Conservation (phyloP, 2,329 filamentous ascomycete genomes). For the Xylaria sp. region DNA sequence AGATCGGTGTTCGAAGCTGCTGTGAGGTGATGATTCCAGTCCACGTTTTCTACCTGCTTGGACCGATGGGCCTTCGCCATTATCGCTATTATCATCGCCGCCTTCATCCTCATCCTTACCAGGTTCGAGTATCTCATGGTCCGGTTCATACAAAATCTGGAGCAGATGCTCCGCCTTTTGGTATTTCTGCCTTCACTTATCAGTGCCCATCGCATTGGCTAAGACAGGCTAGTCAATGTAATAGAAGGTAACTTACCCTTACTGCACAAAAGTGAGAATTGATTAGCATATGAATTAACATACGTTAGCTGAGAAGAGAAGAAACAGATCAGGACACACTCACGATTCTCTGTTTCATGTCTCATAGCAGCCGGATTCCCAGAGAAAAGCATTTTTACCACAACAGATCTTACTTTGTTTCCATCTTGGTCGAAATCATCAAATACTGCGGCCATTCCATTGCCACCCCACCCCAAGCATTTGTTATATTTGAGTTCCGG, state of each 20-base stretch:
- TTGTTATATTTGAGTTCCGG: slow-evolving; percentile 15
- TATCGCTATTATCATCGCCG: background rate
- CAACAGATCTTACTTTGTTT: background rate
- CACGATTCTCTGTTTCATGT: slow-evolving; percentile 11
- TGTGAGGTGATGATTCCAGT: background rate
- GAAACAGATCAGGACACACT: too few relatives aligned
- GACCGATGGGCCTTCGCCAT: background rate
- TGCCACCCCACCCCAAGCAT: slow-evolving; percentile 33
- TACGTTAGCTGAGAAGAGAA: background rate
- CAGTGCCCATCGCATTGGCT: background rate
- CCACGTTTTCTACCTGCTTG: background rate
- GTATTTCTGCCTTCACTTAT: slow-evolving; percentile 9
- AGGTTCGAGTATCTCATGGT: too few relatives aligned
- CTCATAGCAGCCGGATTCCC: background rate
- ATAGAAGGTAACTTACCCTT: slow-evolving; percentile 6
- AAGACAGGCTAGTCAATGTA: too few relatives aligned
- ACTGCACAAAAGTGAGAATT: slow-evolving; percentile 9
- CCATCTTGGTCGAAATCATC: slow-evolving; percentile 1
- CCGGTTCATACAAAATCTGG: slow-evolving; percentile 17
- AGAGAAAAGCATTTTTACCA: slow-evolving; percentile 25
- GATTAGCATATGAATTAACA: background rate
- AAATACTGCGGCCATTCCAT: slow-evolving; percentile 31
- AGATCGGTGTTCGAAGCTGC: background rate
- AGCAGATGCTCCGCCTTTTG: slow-evolving; percentile 30
- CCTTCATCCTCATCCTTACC: background rate